These are phyloP conservation scores for Epichloe uncinata DNA, from an alignment of 2,329 filamentous ascomycete species.

Conservation along the genomic window DNA sequence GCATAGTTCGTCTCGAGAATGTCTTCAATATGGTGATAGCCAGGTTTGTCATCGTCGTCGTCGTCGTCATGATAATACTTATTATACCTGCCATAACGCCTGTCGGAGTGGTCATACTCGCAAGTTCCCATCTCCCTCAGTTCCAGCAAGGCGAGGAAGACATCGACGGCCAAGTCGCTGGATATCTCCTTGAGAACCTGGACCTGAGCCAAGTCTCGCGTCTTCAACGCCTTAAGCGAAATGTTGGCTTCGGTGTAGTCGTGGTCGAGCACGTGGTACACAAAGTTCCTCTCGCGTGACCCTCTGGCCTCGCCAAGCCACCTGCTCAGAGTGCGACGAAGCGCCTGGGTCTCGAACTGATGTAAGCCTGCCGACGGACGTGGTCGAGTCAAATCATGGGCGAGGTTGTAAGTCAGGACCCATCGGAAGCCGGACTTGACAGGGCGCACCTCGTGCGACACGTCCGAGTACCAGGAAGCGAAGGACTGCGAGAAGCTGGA, in stretches of 20 bases:
- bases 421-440: constrained; percentile 34
- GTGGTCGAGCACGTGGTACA: constrained; percentile 21
- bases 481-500: constrained; percentile 11
- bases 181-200: constrained; percentile 14
- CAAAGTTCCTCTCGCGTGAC: background rate
- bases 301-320: constrained; percentile 13
- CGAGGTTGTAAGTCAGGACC: constrained; percentile 40
- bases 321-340: constrained; percentile 12
- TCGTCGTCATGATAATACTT: constrained; percentile 2
- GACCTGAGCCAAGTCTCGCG: constrained; percentile 13
- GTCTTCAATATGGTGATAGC: constrained; percentile 8
- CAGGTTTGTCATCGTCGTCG: background rate
- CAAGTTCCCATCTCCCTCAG: constrained; percentile 13
- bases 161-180: constrained; percentile 14
- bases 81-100: background rate
- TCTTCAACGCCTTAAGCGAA: constrained; percentile 16
- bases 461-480: constrained; percentile 35
- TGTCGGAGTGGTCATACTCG: constrained; percentile 2
- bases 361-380: constrained; percentile 12
- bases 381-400: constrained; percentile 8
- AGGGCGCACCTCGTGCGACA: constrained; percentile 35
- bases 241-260: constrained; percentile 20
- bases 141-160: constrained; percentile 22
- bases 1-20: constrained; percentile 4
- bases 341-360: background rate